A percentile compares a stretch with the other conserved stretches of the same genome.
phyloP scores from a whole-genome alignment of 495 filamentous ascomycete genomes.

The Talaromyces ruber region DNA sequence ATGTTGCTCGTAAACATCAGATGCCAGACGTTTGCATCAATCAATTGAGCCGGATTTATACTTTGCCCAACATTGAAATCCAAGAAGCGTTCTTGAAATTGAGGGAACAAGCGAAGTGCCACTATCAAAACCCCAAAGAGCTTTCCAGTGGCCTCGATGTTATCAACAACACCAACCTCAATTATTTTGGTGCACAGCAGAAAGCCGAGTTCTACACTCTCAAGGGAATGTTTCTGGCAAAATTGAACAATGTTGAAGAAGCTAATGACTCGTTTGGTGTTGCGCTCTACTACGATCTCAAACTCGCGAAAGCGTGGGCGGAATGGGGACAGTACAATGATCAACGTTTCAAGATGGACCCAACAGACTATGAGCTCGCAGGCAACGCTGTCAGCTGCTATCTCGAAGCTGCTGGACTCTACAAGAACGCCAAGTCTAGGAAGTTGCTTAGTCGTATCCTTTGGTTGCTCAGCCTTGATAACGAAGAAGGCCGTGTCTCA shows the following conservation, averaged over 20 bases:
- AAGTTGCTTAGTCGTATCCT: constrained; percentile 92
- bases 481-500: constrained; percentile 70
- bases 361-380: constrained; percentile 67
- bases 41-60: constrained; percentile 96
- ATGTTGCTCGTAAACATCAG: constrained; percentile 94
- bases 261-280: constrained; percentile 91
- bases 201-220: constrained; percentile 99
- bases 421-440: constrained; percentile 93
- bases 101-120: constrained; percentile 93
- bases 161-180: constrained; percentile 98
- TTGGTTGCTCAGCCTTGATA: constrained; percentile 93
- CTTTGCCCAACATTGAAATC: constrained; percentile 97
- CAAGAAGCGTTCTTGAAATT: constrained; percentile 98
- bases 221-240: constrained; percentile 98
- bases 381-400: constrained; percentile 93
- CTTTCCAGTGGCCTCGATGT: constrained; percentile 90
- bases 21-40: constrained; percentile 95
- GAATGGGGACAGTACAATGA: constrained; percentile 99
- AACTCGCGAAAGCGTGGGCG: constrained; percentile 94
- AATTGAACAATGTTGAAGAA: constrained; percentile 78
- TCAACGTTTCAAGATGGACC: constrained; percentile 83
- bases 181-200: constrained; percentile 91
- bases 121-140: constrained; percentile 91
- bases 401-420: constrained; percentile 88
- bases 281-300: constrained; percentile 89